Percentiles rank a stretch among this genome's conserved stretches.
Conservation (phyloP, 768 basidiomycete genomes). For the Termitomyces sp. region DNA sequence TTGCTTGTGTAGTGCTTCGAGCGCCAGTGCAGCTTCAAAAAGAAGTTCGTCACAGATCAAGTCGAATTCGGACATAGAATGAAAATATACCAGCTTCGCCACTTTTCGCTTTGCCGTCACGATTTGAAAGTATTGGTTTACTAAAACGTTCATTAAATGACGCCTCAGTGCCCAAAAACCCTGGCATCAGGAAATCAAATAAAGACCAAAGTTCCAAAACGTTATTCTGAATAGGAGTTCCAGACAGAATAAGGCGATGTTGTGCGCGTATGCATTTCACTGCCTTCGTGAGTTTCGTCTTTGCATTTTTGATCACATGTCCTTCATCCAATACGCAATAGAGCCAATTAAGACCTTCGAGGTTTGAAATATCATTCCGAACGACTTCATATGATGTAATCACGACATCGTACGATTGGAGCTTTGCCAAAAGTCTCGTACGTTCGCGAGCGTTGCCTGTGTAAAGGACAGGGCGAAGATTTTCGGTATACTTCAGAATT, state of each 20-base stretch:
- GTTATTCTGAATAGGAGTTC: constrained; percentile 99
- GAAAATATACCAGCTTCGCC: constrained; percentile 76
- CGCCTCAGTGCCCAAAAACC: constrained; percentile 93
- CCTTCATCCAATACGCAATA: constrained; percentile 98
- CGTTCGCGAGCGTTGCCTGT: constrained; percentile 86
- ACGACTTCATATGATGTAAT: constrained; percentile 98
- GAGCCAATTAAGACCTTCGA: constrained; percentile 79
- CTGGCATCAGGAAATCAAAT: constrained; percentile 99
- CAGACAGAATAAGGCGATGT: constrained; percentile 92
- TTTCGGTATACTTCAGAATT: constrained; percentile 86
- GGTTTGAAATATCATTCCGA: constrained; percentile 82
- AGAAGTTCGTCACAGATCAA: background rate
- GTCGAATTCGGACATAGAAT: background rate
- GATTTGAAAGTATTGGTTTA: constrained; percentile 91
- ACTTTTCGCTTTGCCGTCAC: constrained; percentile 93
- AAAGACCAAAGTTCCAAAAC: constrained; percentile 97
- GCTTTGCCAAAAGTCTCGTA: constrained; percentile 54
- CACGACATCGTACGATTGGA: constrained; percentile 81
- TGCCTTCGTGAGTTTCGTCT: constrained; percentile 95
- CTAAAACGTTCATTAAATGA: constrained; percentile 95
- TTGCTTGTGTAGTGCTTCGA: constrained; percentile 97
- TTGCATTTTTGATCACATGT: constrained; percentile 98
- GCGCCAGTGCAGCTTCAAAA: constrained; percentile 76
- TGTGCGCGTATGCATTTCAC: constrained; percentile 88
- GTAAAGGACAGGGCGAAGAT: constrained; percentile 82